Percentiles rank a stretch among this genome's conserved stretches.
Conservation (phyloP, 1,139 yeast genomes). For the Magnusiomyces clavatus region DNA sequence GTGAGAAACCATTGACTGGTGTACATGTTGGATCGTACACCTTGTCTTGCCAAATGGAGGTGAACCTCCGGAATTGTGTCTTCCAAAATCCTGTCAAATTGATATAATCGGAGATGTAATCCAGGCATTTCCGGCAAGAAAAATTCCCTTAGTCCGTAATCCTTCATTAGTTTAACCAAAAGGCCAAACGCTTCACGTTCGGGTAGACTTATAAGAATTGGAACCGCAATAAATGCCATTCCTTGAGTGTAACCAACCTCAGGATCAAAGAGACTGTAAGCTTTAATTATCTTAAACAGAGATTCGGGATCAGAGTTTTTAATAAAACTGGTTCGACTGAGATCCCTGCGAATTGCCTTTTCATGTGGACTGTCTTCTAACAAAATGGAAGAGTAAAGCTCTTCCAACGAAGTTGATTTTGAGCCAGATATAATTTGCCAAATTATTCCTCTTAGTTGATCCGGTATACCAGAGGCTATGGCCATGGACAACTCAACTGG, state of each 20-base stretch:
- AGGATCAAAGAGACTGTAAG: slow-evolving; percentile 77
- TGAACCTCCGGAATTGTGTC: slow-evolving; percentile 58
- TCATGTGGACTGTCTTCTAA: slow-evolving; percentile 56
- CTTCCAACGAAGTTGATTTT: slow-evolving; percentile 65
- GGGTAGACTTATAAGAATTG: slow-evolving; percentile 67
- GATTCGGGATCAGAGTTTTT: slow-evolving; percentile 46
- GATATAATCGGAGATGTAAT: slow-evolving; percentile 71
- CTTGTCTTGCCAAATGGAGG: slow-evolving; percentile 73
- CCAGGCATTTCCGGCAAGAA: slow-evolving; percentile 93
- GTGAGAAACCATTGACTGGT: slow-evolving; percentile 96
- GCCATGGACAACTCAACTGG: slow-evolving; percentile 53
- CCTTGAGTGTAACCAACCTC: slow-evolving; percentile 98
- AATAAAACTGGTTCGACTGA: slow-evolving; percentile 77
- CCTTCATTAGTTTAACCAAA: slow-evolving; percentile 75
- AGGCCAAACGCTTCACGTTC: slow-evolving; percentile 84
- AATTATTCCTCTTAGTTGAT: slow-evolving; percentile 74
- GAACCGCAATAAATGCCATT: slow-evolving; percentile 87
- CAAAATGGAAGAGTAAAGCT: slow-evolving; percentile 49
- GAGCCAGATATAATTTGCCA: slow-evolving; percentile 91
- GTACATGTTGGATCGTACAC: slow-evolving; percentile 85
- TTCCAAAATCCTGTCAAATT: slow-evolving; percentile 79
- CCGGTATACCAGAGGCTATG: slow-evolving; percentile 72
- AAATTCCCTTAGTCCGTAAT: slow-evolving; percentile 66
- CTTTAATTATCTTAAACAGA: slow-evolving; percentile 67
- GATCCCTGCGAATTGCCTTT: slow-evolving; percentile 70